Conservation (phyloP, 2,329 filamentous ascomycete species). For the Alternaria postmessia region DNA sequence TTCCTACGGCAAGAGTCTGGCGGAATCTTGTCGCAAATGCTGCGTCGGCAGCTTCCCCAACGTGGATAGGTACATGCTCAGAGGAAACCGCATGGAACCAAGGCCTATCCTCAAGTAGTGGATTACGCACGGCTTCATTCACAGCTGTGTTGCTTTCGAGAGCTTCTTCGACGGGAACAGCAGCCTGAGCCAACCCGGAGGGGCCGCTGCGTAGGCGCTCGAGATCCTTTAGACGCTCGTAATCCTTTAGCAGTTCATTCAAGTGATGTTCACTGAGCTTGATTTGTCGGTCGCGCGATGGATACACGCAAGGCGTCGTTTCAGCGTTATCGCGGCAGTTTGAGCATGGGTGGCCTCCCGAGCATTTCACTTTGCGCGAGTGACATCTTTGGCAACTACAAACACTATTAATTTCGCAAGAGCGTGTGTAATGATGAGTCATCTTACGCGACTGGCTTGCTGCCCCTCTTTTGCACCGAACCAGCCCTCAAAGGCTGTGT, state of each 20-base stretch:
- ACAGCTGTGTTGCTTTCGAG: not conserved
- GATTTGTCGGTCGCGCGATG: not conserved
- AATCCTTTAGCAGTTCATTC: not conserved
- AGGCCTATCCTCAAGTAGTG: not conserved
- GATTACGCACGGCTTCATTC: not conserved
- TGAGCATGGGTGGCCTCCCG: not conserved
- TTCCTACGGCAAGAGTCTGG: not conserved
- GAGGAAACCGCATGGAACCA: not conserved
- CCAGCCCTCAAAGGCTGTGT: no score
- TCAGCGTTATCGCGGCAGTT: not conserved
- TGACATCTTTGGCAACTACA: not conserved
- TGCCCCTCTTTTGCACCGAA: no score
- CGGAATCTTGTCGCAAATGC: not conserved
- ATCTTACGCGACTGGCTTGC: no score
- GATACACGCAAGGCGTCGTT: not conserved
- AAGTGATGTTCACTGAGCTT: not conserved
- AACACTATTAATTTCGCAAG: not conserved
- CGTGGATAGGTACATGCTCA: not conserved
- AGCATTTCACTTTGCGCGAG: not conserved
- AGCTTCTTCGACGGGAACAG: not conserved
- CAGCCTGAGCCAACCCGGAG: not conserved
- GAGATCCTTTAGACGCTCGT: no score
- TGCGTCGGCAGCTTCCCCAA: not conserved
- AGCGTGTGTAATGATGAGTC: rapidly evolving
- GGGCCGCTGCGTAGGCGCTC: no score